These are phyloP conservation scores for Ustilago nuda DNA, from an alignment of 1,284 basidiomycete genomes.

Conservation along the genomic window DNA sequence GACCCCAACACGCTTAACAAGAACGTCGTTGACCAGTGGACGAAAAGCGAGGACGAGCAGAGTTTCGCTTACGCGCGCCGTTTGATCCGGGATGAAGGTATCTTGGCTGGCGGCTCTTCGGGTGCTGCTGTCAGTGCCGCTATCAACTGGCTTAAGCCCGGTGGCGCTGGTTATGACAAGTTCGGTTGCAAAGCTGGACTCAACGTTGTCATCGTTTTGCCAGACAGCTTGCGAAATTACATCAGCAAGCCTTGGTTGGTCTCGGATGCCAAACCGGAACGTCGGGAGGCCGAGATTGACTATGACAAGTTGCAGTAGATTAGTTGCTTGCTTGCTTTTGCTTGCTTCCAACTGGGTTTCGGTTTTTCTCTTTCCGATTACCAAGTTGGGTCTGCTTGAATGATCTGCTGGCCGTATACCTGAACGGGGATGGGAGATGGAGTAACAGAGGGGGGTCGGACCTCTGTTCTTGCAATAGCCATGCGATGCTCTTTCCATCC, in stretches of 20 bases:
- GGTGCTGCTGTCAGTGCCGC: conserved; percentile 86
- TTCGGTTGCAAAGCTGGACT: conserved; percentile 78
- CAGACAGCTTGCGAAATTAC: conserved; percentile 94
- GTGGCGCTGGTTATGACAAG: conserved; percentile 74
- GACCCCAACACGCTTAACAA: conserved; percentile 62
- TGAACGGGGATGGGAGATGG: conserved; percentile 55
- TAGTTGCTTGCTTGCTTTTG: neutral
- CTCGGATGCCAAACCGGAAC: conserved; percentile 50
- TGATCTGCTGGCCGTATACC: conserved; percentile 44
- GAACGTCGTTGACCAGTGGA: conserved; percentile 73
- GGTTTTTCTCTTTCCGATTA: neutral
- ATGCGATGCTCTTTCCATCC: conserved; percentile 58
- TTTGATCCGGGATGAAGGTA: conserved; percentile 87
- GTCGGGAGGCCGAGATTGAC: conserved; percentile 47
- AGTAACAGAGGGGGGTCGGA: conserved; percentile 58
- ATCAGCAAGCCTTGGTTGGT: conserved; percentile 80
- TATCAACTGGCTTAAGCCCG: conserved; percentile 79
- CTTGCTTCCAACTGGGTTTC: neutral
- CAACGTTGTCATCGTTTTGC: conserved; percentile 89
- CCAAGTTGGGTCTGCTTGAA: conserved; percentile 1
- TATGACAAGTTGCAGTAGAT: conserved; percentile 47
- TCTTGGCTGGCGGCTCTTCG: conserved; percentile 90
- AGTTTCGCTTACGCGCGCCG: conserved; percentile 81
- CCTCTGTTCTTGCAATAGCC: conserved; percentile 58
- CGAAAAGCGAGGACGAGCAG: conserved; percentile 86